Conservation (phyloP, 768 basidiomycete species). For the Xerocomellus chrysenteron region DNA sequence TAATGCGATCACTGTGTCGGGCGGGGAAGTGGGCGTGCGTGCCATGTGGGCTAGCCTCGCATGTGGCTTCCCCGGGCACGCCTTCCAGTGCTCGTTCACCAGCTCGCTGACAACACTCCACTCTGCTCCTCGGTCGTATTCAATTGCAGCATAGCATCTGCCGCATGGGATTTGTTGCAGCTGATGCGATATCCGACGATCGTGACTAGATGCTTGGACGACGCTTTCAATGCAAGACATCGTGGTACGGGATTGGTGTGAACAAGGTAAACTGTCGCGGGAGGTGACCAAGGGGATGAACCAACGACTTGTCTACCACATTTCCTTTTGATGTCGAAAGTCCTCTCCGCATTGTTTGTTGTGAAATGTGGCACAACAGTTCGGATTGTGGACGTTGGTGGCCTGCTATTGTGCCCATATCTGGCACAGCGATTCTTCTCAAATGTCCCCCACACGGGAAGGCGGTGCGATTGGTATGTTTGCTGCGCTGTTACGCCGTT, state of each 20-base stretch:
- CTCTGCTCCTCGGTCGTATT: slow-evolving; percentile 25
- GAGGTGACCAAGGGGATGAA: slow-evolving; percentile 5
- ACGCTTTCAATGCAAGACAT: slow-evolving; percentile 21
- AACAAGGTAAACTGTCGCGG: slow-evolving; percentile 12
- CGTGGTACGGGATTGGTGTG: slow-evolving; percentile 1
- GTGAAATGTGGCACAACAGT: slow-evolving; percentile 27
- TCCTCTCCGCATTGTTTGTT: slow-evolving; percentile 31
- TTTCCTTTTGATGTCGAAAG: slow-evolving; percentile 24
- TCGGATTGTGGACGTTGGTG: slow-evolving; percentile 17
- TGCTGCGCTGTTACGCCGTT: slow-evolving; percentile 18
- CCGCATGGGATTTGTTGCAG: slow-evolving; percentile 24
- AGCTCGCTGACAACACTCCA: slow-evolving; percentile 30
- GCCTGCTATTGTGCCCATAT: slow-evolving; percentile 23
- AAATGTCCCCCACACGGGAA: slow-evolving; percentile 22
- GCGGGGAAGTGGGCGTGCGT: slow-evolving; percentile 11
- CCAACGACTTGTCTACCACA: slow-evolving; percentile 1
- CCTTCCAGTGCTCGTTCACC: slow-evolving; percentile 28
- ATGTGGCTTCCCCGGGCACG: slow-evolving; percentile 25
- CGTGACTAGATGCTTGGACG: slow-evolving; percentile 2
- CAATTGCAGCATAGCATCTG: slow-evolving; percentile 25
- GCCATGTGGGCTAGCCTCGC: slow-evolving; percentile 9
- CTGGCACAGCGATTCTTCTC: slow-evolving; percentile 18
- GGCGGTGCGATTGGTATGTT: slow-evolving; percentile 21
- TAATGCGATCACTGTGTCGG: slow-evolving; percentile 9
- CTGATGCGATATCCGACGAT: slow-evolving; percentile 14